Base-by-base conservation (phyloP, 345 rosid genomes). In the Turritis glabra region DNA sequence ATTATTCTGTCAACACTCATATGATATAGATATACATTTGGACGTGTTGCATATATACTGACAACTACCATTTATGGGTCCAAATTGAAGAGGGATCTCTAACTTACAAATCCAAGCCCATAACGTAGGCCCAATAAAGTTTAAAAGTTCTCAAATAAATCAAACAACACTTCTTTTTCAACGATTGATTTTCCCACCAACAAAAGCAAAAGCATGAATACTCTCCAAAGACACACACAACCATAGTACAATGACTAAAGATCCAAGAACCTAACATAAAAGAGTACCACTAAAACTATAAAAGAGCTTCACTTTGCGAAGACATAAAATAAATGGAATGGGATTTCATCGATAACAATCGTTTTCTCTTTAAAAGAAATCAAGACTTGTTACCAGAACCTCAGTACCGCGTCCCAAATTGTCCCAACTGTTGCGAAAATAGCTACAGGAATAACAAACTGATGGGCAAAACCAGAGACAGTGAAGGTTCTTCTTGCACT, bases 41-140 rank as follows among this genome's bases (percentile, higher is more conserved):
- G 67, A 57, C 67, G 32, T 74, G 64, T 56, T 56, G 30, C 14
- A 11, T 40, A 38, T 23, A 15, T 2, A 66, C 32, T 21, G 48
- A 54, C 71, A 54, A 30, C 29, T 12, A 54, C 27, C 48, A 44
- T 17, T 25, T 64, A 44, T 64, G 52, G 29, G 22, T 18, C 30
- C 52, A 57, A 27, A 47, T 0, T 47, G 23, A 59, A 7, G 12
- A 40, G 4, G 12, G 21, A 50, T 17, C n/a, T 15, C 44, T 12
- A 33, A 35, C 55, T 43, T 43, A 18, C n/a, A 65, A 7, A 25
- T 12, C 41, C 12, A 75, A 76, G 70, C 79, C 79, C 64, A 69
- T 15, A 30, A 1, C 22, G 11, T 41, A 69, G 74, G 56, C 79
- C 64, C 79, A 43, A 23, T 41, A 62, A 61, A 52, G 18, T 17